A percentile compares a stretch with the other conserved stretches of the same genome.
These are phyloP conservation scores for Kodamaea restingae DNA, from an alignment of 805 yeast species.

Conservation along the genomic window DNA sequence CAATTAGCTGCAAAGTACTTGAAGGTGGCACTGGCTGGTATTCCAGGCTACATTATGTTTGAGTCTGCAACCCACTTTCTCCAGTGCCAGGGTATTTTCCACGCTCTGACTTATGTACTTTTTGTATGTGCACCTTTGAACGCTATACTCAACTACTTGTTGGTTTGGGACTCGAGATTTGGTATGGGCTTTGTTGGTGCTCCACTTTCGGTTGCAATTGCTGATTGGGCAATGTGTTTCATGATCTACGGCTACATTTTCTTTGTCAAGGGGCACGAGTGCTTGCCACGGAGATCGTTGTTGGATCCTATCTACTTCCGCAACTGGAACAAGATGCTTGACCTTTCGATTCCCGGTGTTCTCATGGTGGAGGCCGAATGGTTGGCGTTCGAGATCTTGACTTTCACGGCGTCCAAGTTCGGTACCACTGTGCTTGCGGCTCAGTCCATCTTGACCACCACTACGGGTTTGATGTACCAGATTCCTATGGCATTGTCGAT, in stretches of 20 bases:
- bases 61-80: slow-evolving; percentile 71
- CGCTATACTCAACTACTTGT: slow-evolving; percentile 57
- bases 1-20: slow-evolving; percentile 57
- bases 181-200: slow-evolving; percentile 73
- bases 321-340: slow-evolving; percentile 64
- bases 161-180: slow-evolving; percentile 60
- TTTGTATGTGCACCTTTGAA: slow-evolving; percentile 72
- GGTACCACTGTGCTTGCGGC: slow-evolving; percentile 69
- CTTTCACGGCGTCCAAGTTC: slow-evolving; percentile 62
- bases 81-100: slow-evolving; percentile 76
- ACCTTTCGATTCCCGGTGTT: slow-evolving; percentile 67
- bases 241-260: slow-evolving; percentile 47
- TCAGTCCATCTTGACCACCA: slow-evolving; percentile 66
- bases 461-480: slow-evolving; percentile 66
- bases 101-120: slow-evolving; percentile 72
- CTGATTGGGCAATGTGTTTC: slow-evolving; percentile 67
- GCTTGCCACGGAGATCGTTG: slow-evolving; percentile 35
- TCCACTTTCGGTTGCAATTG: slow-evolving; percentile 67
- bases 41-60: slow-evolving; percentile 70
- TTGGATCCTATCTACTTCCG: slow-evolving; percentile 27
- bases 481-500: slow-evolving; percentile 73
- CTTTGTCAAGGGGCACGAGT: slow-evolving; percentile 42
- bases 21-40: slow-evolving; percentile 53
- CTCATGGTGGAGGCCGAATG: slow-evolving; percentile 77
- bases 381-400: slow-evolving; percentile 71